A percentile compares a stretch with the other conserved stretches of the same genome.
Conservation (phyloP, 805 yeast genomes). For the Monosporozyma yasuniensis region DNA sequence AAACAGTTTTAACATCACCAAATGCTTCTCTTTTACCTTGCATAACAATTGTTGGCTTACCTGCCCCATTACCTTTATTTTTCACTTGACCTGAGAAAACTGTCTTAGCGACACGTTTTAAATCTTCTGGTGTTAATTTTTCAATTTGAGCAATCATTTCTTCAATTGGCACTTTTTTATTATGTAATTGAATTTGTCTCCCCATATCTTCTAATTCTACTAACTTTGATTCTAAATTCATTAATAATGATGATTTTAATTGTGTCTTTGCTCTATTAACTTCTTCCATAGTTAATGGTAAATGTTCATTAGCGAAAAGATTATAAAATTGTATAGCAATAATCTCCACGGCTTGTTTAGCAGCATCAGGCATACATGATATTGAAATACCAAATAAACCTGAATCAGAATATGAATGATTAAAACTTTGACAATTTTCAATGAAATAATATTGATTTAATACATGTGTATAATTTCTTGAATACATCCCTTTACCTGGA, state of each 20-base stretch:
- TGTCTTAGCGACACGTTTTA: conserved; percentile 62
- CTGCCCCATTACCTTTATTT: conserved; percentile 40
- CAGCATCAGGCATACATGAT: conserved; percentile 79
- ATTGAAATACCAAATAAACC: conserved; percentile 87
- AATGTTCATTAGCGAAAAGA: conserved; percentile 43
- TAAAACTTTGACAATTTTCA: conserved; percentile 80
- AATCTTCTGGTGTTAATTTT: conserved; percentile 53
- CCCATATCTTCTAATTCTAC: conserved; percentile 95
- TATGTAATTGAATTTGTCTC: conserved; percentile 83
- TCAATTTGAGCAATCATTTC: conserved; percentile 81
- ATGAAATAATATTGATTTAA: conserved; percentile 85
- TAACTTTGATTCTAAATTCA: conserved; percentile 88
- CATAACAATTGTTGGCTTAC: conserved; percentile 76
- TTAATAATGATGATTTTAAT: conserved; percentile 73
- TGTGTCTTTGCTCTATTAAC: conserved; percentile 88
- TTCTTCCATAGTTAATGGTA: conserved; percentile 60
- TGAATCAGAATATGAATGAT: conserved; percentile 81
- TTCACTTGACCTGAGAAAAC: conserved; percentile 60
- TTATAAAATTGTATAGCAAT: conserved; percentile 54
- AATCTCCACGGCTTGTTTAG: conserved; percentile 73
- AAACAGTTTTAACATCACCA: conserved; percentile 68
- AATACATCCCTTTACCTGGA: conserved; percentile 98
- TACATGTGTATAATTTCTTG: conserved; percentile 84
- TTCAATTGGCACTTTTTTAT: conserved; percentile 58
- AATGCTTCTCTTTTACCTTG: conserved; percentile 81